Conservation (phyloP, 805 yeast genomes). For the Brettanomyces custersianus region DNA sequence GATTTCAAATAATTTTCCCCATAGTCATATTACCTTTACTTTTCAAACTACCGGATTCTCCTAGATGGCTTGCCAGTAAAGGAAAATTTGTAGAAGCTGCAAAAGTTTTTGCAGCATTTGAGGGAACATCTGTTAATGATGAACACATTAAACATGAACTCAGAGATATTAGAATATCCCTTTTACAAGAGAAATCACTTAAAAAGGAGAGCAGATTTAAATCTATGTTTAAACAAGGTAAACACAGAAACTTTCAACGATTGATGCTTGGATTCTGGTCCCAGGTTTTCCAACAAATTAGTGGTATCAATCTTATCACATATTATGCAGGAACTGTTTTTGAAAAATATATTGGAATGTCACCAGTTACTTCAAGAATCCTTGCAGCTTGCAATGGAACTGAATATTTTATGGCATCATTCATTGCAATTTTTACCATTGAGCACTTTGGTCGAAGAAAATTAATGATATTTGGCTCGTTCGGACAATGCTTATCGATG, state of each 20-base stretch:
- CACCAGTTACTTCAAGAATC: slow-evolving; percentile 31
- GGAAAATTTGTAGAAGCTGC: slow-evolving; percentile 36
- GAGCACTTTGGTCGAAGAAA: slow-evolving; percentile 36
- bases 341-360: slow-evolving; percentile 36
- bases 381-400: slow-evolving; percentile 37
- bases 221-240: slow-evolving; percentile 23
- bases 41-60: slow-evolving; percentile 30
- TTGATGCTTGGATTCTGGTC: slow-evolving; percentile 34
- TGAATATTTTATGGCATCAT: slow-evolving; percentile 23
- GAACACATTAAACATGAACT: slow-evolving; percentile 9
- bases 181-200: slow-evolving; percentile 19
- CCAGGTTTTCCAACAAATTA: slow-evolving; percentile 38
- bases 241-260: slow-evolving; percentile 39
- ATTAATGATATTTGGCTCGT: slow-evolving; percentile 23
- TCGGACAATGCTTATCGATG: slow-evolving; percentile 39
- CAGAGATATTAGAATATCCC: slow-evolving; percentile 13
- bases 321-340: slow-evolving; percentile 53
- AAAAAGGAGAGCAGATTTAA: slow-evolving; percentile 13
- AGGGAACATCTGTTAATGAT: slow-evolving; percentile 19
- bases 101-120: slow-evolving; percentile 31
- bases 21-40: slow-evolving; percentile 10
- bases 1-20: slow-evolving; percentile 23
- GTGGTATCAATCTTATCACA: slow-evolving; percentile 49
- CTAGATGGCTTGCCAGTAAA: slow-evolving; percentile 32
- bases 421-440: slow-evolving; percentile 35